Conservation (phyloP, 2,329 filamentous ascomycete species). For the Monilinia fructicola region DNA sequence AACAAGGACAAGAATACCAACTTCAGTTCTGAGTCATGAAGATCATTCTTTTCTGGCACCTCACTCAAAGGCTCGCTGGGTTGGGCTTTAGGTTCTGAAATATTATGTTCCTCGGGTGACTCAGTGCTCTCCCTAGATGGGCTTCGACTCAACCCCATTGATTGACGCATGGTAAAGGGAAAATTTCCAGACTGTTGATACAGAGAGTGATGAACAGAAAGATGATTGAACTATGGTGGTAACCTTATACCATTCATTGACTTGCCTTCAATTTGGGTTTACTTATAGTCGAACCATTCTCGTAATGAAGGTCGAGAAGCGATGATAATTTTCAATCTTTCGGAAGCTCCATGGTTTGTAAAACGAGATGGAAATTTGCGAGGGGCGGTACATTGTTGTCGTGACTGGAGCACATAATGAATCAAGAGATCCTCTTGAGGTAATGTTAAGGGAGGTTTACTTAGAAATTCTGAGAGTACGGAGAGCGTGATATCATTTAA, state of each 20-base stretch:
- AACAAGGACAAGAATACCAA: background rate
- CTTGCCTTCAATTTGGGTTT: background rate
- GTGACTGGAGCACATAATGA: no score
- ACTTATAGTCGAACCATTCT: background rate
- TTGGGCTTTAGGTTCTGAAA: background rate
- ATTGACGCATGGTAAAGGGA: background rate
- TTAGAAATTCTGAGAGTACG: no score
- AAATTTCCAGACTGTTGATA: background rate
- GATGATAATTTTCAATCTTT: background rate
- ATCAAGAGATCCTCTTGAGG: no score
- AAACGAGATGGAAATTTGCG: no score
- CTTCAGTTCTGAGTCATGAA: constrained; percentile 22
- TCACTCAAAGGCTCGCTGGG: background rate
- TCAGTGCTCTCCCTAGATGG: background rate
- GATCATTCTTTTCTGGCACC: background rate
- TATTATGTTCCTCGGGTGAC: background rate
- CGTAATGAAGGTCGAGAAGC: background rate
- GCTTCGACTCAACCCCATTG: background rate
- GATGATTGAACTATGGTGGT: background rate
- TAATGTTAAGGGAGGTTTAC: no score
- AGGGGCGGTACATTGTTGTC: background rate
- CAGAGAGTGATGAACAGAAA: background rate
- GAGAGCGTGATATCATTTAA: background rate
- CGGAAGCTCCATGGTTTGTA: background rate
- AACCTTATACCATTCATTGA: background rate